A percentile compares a stretch with the other conserved stretches of the same genome.
These are phyloP conservation scores for Chiua virens DNA, from an alignment of 768 basidiomycete genomes.

Conservation along the genomic window DNA sequence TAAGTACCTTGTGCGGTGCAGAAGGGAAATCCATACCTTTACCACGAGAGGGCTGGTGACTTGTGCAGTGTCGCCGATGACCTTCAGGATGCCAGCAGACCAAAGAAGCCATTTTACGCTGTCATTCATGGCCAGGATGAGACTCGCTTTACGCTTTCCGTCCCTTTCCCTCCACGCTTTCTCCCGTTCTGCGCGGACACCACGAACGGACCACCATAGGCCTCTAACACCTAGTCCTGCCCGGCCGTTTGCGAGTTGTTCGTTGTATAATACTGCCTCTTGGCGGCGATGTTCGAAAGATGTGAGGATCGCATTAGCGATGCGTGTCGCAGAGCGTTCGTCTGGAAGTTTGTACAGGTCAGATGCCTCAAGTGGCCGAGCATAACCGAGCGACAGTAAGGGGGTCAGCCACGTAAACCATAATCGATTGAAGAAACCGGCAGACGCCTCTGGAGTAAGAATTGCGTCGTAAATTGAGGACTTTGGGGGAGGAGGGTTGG, in stretches of 20 bases:
- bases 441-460: conserved; percentile 65
- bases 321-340: conserved; percentile 52
- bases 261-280: conserved; percentile 70
- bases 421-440: conserved; percentile 55
- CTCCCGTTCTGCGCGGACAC: conserved; percentile 52
- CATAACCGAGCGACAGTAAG: conserved; percentile 72
- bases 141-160: conserved; percentile 63
- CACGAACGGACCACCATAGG: conserved; percentile 59
- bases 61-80: conserved; percentile 69
- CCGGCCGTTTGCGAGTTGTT: conserved; percentile 61
- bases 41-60: conserved; percentile 76
- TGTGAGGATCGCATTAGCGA: conserved; percentile 60
- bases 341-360: conserved; percentile 82
- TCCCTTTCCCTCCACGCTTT: conserved; percentile 61
- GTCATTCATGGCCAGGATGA: conserved; percentile 72
- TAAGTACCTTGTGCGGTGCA: background rate
- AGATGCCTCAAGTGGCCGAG: conserved; percentile 73
- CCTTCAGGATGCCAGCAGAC: conserved; percentile 58
- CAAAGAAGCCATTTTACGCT: conserved; percentile 79
- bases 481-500: conserved; percentile 41
- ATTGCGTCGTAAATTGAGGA: conserved; percentile 58
- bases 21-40: conserved; percentile 48
- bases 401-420: conserved; percentile 78
- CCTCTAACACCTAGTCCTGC: conserved; percentile 53
- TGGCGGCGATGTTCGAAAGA: conserved; percentile 62